These are phyloP conservation scores for Quillaja saponaria DNA, from an alignment of 306 rosid species.

Conservation along the genomic window DNA sequence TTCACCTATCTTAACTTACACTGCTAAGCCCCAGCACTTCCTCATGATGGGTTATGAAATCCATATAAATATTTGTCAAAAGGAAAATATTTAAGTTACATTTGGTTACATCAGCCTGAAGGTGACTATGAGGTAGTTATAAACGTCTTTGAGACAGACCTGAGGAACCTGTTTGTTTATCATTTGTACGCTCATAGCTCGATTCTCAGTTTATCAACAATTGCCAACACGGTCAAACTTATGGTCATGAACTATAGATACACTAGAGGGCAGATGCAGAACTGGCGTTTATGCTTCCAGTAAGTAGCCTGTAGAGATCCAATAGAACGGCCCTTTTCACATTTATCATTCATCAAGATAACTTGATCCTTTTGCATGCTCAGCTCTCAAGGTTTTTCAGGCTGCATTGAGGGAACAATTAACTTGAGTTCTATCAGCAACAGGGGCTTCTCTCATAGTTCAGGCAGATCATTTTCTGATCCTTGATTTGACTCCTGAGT, in stretches of 20 bases:
- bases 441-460: constrained; percentile 27
- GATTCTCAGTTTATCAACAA: constrained; percentile 33
- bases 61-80: too few species aligned
- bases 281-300: constrained; percentile 28
- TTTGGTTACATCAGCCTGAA: constrained; percentile 26
- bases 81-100: constrained; percentile 28
- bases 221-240: constrained; percentile 39
- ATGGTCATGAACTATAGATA: constrained; percentile 34
- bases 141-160: constrained; percentile 19
- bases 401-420: constrained; percentile 30
- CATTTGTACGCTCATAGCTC: constrained; percentile 40
- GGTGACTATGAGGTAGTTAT: constrained; percentile 17
- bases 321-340: constrained; percentile 24
- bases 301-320: constrained; percentile 23
- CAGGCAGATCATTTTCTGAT: constrained; percentile 26
- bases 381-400: constrained; percentile 22
- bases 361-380: constrained; percentile 18
- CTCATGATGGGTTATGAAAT: too few species aligned
- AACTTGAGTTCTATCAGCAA: constrained; percentile 11
- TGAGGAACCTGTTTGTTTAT: constrained; percentile 28
- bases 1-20: too few species aligned
- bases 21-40: too few species aligned
- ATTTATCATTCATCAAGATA: constrained; percentile 15
- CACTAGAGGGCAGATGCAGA: constrained; percentile 29
- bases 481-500: constrained; percentile 32